Evolutionary conservation across 495 filamentous ascomycete genomes (phyloP).

Genomic region (Aspergillus biplanus): DNA sequence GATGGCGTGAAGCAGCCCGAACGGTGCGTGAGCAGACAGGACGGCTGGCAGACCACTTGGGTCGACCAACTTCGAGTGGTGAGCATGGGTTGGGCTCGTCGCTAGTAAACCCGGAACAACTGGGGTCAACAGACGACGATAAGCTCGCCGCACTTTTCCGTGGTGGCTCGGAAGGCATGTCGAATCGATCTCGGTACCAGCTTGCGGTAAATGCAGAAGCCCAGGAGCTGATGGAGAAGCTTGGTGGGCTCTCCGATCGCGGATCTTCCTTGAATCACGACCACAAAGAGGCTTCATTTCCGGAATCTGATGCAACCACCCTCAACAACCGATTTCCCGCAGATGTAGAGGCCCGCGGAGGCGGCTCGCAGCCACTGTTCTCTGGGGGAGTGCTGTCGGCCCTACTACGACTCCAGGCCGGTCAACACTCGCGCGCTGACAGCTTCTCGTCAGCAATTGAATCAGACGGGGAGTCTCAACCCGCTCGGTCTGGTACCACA

Average conservation of each 20-base stretch:
- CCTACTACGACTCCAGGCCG: constrained; percentile 6
- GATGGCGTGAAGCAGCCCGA: constrained; percentile 15
- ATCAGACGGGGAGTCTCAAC: not conserved
- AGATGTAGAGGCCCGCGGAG: not conserved
- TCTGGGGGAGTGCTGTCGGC: constrained; percentile 8
- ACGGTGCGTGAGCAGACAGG: constrained; percentile 9
- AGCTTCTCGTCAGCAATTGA: not conserved
- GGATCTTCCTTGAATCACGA: not conserved
- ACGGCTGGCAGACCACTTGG: constrained; percentile 1
- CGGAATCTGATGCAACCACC: not conserved
- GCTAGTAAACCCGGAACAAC: constrained; percentile 6
- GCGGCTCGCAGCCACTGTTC: not conserved
- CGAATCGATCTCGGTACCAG: constrained; percentile 10
- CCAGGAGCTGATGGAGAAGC: constrained; percentile 10
- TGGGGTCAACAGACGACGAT: constrained; percentile 15
- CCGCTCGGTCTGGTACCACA: not conserved
- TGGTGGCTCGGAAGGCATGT: not conserved
- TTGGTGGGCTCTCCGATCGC: not conserved
- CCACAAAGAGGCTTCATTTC: not conserved
- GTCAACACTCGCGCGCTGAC: not conserved
- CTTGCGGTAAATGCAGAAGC: constrained; percentile 12
- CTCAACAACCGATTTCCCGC: not conserved
- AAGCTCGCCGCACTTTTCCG: constrained; percentile 11
- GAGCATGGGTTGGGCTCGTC: constrained; percentile 11
- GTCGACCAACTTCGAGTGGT: constrained; percentile 1